Percentiles rank a stretch among this genome's conserved stretches.
Conservation (phyloP, 345 rosid species). For the Arabis hirsuta region DNA sequence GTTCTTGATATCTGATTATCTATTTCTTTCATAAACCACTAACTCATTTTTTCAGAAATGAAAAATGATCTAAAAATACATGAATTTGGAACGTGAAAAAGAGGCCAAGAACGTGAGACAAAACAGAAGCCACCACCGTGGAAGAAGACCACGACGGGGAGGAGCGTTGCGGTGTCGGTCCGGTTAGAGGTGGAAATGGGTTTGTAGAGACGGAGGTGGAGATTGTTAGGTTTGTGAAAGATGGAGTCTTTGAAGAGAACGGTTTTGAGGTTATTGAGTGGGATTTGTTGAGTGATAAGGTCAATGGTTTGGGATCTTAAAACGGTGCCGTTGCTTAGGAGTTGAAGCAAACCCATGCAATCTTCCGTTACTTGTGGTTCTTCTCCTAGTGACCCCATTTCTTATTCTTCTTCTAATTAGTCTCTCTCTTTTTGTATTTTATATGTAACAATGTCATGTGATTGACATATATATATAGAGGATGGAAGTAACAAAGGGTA, state of each 20-base stretch:
- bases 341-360: slow-evolving; percentile 67
- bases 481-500: slow-evolving; percentile 3
- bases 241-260: slow-evolving; percentile 60
- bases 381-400: slow-evolving; percentile 63
- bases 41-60: not conserved
- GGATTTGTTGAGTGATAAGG: slow-evolving; percentile 43
- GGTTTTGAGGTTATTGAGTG: slow-evolving; percentile 39
- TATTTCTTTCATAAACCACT: slow-evolving; percentile 37
- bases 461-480: slow-evolving; percentile 22
- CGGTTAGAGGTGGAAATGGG: slow-evolving; percentile 31
- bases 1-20: slow-evolving; percentile 28
- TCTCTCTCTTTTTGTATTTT: slow-evolving; percentile 9
- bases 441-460: slow-evolving; percentile 14
- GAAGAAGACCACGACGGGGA: slow-evolving; percentile 55
- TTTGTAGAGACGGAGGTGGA: slow-evolving; percentile 74
- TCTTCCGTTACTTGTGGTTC: slow-evolving; percentile 63
- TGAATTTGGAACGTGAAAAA: slow-evolving; percentile 47
- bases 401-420: not conserved
- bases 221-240: slow-evolving; percentile 54
- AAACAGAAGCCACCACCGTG: slow-evolving; percentile 94
- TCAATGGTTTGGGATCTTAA: slow-evolving; percentile 51
- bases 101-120: slow-evolving; percentile 79
- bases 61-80: slow-evolving; percentile 5
- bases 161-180: not conserved
- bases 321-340: slow-evolving; percentile 68